These are phyloP conservation scores for Stachybotrys chartarum DNA, from an alignment of 2,329 filamentous ascomycete genomes.

Conservation along the genomic window DNA sequence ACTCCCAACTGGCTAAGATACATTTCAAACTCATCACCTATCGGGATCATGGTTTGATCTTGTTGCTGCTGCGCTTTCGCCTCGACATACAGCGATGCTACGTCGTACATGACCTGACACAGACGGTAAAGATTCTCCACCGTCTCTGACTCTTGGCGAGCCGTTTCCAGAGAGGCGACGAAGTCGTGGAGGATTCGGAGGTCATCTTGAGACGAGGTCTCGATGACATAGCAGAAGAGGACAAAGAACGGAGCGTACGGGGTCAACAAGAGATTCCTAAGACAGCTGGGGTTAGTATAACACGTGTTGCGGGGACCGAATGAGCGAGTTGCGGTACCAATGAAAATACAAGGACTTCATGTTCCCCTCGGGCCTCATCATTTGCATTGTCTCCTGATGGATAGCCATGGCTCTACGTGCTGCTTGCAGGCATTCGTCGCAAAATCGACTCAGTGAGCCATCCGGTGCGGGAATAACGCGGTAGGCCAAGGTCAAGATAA, in stretches of 20 bases:
- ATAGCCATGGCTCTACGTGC: conserved; percentile 40
- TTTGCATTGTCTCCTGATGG: conserved; percentile 37
- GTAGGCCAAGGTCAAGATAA: conserved; percentile 44
- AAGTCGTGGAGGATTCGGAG: conserved; percentile 49
- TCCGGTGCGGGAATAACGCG: conserved; percentile 41
- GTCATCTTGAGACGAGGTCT: conserved; percentile 45
- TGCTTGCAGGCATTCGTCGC: conserved; percentile 39
- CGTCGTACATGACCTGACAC: conserved; percentile 53
- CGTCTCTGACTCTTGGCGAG: conserved; percentile 46
- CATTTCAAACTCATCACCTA: conserved; percentile 55
- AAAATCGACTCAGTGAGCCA: conserved; percentile 35
- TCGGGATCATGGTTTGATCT: conserved; percentile 37
- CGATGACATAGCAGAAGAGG: conserved; percentile 50
- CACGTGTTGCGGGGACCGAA: neutral
- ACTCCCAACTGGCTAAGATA: conserved; percentile 59
- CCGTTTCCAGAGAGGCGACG: conserved; percentile 44
- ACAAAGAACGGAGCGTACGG: conserved; percentile 55
- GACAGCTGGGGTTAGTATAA: conserved; percentile 3
- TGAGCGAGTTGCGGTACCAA: conserved; percentile 28
- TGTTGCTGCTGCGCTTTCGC: conserved; percentile 44
- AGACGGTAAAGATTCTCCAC: conserved; percentile 55
- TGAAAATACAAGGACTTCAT: conserved; percentile 42
- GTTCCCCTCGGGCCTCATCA: conserved; percentile 31
- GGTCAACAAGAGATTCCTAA: conserved; percentile 47
- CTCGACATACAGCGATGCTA: conserved; percentile 55